These are phyloP conservation scores for Salix purpurea DNA, from an alignment of 345 rosid species.

Conservation along the genomic window DNA sequence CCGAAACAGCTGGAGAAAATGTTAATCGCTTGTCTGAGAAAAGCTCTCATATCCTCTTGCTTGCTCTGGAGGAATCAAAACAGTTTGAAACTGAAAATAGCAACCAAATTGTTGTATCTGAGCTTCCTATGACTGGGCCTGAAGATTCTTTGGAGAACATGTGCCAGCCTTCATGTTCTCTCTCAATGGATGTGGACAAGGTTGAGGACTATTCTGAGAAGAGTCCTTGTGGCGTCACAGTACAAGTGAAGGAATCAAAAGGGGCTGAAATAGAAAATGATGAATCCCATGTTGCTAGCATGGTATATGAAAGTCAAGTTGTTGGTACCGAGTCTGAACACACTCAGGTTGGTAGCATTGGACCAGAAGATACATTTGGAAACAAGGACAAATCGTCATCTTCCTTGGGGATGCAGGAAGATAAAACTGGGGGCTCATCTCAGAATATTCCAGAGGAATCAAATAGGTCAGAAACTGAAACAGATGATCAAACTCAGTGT, in stretches of 20 bases:
- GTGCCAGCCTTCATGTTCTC: background rate
- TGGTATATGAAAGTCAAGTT: background rate
- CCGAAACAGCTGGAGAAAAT: background rate
- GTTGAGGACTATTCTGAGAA: background rate
- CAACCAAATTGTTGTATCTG: background rate
- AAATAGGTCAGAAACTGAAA: background rate
- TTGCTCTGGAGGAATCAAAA: background rate
- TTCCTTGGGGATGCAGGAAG: background rate
- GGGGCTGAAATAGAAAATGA: background rate
- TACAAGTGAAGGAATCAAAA: background rate
- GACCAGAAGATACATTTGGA: background rate
- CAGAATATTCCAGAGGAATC: background rate
- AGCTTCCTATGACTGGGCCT: background rate
- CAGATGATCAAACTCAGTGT: background rate
- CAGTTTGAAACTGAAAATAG: constrained; percentile 8
- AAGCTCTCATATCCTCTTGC: background rate
- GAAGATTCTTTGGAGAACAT: background rate
- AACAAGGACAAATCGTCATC: background rate
- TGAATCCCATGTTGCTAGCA: background rate
- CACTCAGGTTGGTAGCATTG: background rate
- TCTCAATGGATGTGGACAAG: background rate
- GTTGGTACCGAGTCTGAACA: background rate
- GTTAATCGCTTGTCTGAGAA: background rate
- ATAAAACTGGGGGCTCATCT: background rate
- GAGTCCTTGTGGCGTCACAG: background rate